Evolutionary conservation across 495 filamentous ascomycete species (phyloP), one percentile per base, ranked within the genome.

Genomic region (Pyronema domesticum): DNA sequence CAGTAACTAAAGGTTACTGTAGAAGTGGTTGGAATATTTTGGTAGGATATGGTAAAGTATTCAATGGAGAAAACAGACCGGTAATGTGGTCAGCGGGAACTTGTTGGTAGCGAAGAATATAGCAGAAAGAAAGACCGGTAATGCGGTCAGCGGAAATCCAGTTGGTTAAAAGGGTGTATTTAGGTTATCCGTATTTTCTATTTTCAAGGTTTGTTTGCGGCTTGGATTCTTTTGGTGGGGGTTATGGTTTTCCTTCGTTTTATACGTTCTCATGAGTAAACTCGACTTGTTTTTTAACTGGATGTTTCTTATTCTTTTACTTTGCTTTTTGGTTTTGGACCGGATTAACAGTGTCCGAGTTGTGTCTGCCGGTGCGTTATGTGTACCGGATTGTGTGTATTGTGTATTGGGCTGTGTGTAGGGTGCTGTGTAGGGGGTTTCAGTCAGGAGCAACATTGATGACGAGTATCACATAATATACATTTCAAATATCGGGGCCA

Each of bases 301-400:
- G 35, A 58, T 55, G 57, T 54, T 59, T 60, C 58, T 59, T 47
- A 33, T 60, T 51, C 54, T 45, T 51, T 6, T 45, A 30, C 6
- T 40, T 19, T 55, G 34, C n/a, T 36, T 51, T 60, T 55, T 59
- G 11, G 53, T 45, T 58, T 55, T 30, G 23, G 23, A 30, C 5
- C 5, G 23, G 23, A 30, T 30, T 30, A 1, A 5, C 23, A 30
- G 23, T 30, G 1, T 30, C 5, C 5, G 23, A 5, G 5, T 30
- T 30, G 23, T 30, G 23, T 30, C 1, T 30, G 23, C 23, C 23
- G 23, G 23, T 30, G 5, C 23, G 23, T 30, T 30, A 30, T 2
- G 5, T 30, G 23, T 30, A 30, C 23, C 23, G 23, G 5, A 1
- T 30, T 30, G 23, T 30, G 23, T 30, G 23, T 30, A 30, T 30